Conservation (phyloP, 306 rosid genomes). For the Cicer yamashitae region DNA sequence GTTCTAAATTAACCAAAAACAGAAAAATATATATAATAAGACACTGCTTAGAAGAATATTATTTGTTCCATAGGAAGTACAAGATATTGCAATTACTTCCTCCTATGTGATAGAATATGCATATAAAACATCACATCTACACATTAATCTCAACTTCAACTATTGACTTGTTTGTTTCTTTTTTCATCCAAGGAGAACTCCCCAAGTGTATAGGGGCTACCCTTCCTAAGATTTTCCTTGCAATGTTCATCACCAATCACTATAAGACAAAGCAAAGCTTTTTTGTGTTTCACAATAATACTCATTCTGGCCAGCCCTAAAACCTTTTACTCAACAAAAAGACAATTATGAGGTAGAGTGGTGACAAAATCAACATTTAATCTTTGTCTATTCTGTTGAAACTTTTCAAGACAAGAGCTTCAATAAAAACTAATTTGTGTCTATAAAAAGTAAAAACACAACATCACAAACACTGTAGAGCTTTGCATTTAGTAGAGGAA, state of each 20-base stretch:
- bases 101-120: conserved; percentile 24
- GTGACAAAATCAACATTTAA: conserved; percentile 49
- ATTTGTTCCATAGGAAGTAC: conserved; percentile 20
- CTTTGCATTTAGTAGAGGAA: conserved; percentile 35
- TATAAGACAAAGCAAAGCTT: conserved; percentile 22
- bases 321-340: background rate
- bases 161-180: conserved; percentile 31
- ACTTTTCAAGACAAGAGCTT: conserved; percentile 14
- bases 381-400: conserved; percentile 38
- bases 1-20: too few relatives aligned
- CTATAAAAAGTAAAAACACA: conserved; percentile 47
- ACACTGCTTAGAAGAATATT: conserved; percentile 32
- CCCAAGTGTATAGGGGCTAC: conserved; percentile 32
- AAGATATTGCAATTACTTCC: conserved; percentile 27
- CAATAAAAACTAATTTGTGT: background rate
- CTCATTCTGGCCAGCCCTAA: too few relatives aligned
- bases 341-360: conserved; percentile 40
- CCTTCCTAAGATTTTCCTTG: conserved; percentile 53
- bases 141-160: conserved; percentile 13
- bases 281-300: conserved; percentile 14
- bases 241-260: conserved; percentile 36
- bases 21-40: background rate
- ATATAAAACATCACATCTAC: background rate
- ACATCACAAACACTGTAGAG: conserved; percentile 30
- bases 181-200: conserved; percentile 42